Evolutionary conservation across 2,329 filamentous ascomycete genomes (phyloP).

Genomic region (Byssochlamys sp.): DNA sequence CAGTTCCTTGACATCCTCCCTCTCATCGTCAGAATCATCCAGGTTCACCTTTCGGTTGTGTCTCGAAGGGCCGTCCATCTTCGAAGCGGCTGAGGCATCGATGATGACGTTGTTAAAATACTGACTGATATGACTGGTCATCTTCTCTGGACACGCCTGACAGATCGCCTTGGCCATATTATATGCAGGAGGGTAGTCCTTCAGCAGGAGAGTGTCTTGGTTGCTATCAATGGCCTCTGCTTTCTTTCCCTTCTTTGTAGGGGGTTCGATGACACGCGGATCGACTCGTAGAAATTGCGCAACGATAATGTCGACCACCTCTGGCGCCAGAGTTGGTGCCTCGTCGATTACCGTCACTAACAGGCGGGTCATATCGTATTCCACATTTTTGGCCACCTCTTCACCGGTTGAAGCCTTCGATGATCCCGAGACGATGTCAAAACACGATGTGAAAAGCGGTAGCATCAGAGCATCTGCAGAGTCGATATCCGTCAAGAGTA

Average conservation of each 20-base stretch:
- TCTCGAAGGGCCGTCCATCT: constrained; percentile 43
- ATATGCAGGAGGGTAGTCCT: constrained; percentile 84
- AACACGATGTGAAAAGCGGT: constrained; percentile 75
- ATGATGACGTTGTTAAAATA: constrained; percentile 97
- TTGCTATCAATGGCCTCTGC: constrained; percentile 56
- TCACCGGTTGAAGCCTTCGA: constrained; percentile 67
- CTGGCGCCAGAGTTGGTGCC: constrained; percentile 62
- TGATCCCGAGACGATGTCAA: constrained; percentile 78
- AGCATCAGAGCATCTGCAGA: constrained; percentile 69
- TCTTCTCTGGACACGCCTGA: constrained; percentile 79
- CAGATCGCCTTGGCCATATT: constrained; percentile 94
- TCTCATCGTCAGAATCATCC: constrained; percentile 58
- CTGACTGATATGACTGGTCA: constrained; percentile 86
- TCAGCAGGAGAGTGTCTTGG: constrained; percentile 73
- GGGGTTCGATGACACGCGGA: constrained; percentile 45
- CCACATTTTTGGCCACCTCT: constrained; percentile 81
- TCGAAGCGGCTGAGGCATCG: constrained; percentile 60
- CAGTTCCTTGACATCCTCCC: constrained; percentile 77
- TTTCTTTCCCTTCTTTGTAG: constrained; percentile 50
- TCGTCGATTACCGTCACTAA: constrained; percentile 82
- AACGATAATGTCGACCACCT: constrained; percentile 84
- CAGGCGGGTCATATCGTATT: constrained; percentile 81
- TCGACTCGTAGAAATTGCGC: constrained; percentile 89
- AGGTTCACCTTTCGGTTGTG: constrained; percentile 40
- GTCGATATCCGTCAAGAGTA: constrained; percentile 79